phyloP scores from a whole-genome alignment of 176 grass and related monocot species.

The Aegilops sharonensis region DNA sequence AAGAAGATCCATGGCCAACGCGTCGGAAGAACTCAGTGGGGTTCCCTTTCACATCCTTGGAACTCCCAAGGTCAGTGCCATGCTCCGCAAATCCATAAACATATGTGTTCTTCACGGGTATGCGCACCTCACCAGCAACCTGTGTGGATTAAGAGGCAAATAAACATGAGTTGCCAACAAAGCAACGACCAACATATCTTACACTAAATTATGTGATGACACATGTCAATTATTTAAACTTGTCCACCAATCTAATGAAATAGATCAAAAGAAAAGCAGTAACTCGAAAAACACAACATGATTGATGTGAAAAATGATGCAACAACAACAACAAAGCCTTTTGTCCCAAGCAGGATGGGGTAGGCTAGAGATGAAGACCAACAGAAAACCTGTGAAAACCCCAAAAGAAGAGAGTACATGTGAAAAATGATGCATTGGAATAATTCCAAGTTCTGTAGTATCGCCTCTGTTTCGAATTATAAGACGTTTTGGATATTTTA shows the following conservation, averaged over 20 bases:
- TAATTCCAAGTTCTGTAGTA: neutral
- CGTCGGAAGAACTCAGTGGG: slow-evolving; percentile 91
- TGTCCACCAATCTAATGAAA: neutral
- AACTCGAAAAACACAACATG: neutral
- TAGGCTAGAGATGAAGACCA: too few species aligned
- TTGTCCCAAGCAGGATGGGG: too few species aligned
- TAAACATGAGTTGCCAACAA: slow-evolving; percentile 10
- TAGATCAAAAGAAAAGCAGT: neutral
- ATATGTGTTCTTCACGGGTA: slow-evolving; percentile 80
- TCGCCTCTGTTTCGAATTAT: too few species aligned
- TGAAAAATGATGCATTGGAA: neutral
- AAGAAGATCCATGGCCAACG: slow-evolving; percentile 85
- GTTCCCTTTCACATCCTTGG: slow-evolving; percentile 95
- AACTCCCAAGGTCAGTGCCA: slow-evolving; percentile 90
- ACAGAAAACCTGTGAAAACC: too few species aligned
- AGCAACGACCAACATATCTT: neutral
- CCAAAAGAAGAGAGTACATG: too few species aligned
- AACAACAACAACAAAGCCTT: neutral
- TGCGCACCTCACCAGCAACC: slow-evolving; percentile 74
- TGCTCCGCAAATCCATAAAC: slow-evolving; percentile 87
- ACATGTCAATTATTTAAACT: neutral
- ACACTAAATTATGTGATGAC: neutral
- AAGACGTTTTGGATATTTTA: too few species aligned
- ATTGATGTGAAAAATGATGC: neutral
- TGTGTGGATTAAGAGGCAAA: slow-evolving; percentile 33